Conservation (phyloP, 164 flowering plant species). For the Santalum album region DNA sequence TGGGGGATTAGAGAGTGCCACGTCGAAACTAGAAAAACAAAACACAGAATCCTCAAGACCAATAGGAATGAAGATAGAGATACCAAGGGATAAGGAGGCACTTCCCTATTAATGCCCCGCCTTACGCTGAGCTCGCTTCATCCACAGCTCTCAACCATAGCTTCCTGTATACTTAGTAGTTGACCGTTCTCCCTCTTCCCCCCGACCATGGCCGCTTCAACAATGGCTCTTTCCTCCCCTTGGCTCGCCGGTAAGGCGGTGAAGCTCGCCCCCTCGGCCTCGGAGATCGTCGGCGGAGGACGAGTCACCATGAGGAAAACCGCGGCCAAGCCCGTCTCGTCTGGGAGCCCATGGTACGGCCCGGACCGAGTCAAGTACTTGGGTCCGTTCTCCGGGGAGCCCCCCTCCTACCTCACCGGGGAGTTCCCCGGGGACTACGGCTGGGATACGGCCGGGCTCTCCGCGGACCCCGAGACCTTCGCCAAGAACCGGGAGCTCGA, state of each 20-base stretch:
- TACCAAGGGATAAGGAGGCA: slow-evolving; percentile 20
- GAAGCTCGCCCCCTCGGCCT: slow-evolving; percentile 20
- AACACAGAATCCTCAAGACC: slow-evolving; percentile 19
- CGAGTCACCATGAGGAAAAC: slow-evolving; percentile 35
- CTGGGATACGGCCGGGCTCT: slow-evolving; percentile 48
- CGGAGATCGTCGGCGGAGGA: slow-evolving; percentile 23
- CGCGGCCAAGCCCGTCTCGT: slow-evolving; percentile 14
- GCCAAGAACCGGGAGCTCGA: slow-evolving; percentile 35
- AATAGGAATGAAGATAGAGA: slow-evolving; percentile 33
- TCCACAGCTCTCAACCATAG: slow-evolving; percentile 6
- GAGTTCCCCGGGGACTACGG: slow-evolving; percentile 50
- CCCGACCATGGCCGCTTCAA: slow-evolving; percentile 44
- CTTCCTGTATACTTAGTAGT: too few species aligned
- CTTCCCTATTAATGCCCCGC: slow-evolving; percentile 5
- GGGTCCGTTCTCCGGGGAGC: slow-evolving; percentile 37
- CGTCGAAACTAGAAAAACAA: slow-evolving; percentile 8
- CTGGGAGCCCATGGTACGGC: slow-evolving; percentile 38
- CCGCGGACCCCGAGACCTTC: slow-evolving; percentile 44
- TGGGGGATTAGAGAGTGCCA: slow-evolving; percentile 28
- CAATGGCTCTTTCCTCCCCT: slow-evolving; percentile 61
- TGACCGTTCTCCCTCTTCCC: not conserved
- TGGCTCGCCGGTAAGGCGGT: slow-evolving; percentile 40
- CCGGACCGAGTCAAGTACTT: slow-evolving; percentile 35
- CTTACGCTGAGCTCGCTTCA: not conserved
- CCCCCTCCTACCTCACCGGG: slow-evolving; percentile 30